Conservation (phyloP, 768 basidiomycete species). For the Tephrocybe sp. region DNA sequence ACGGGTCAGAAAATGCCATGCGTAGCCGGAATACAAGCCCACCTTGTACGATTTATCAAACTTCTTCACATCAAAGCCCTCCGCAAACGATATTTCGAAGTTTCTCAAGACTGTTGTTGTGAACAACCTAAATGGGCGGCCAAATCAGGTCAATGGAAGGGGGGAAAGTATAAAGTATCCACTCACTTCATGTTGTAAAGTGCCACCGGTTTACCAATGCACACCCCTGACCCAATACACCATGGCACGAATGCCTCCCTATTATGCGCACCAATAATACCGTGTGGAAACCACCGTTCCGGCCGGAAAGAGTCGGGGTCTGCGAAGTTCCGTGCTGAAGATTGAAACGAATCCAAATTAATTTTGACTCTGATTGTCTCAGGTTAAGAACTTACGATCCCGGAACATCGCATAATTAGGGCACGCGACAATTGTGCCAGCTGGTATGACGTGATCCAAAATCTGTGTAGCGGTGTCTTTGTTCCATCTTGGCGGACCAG, state of each 20-base stretch:
- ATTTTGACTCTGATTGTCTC: background rate
- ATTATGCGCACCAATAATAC: conserved; percentile 4
- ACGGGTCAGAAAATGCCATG: background rate
- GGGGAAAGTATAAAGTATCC: too few species aligned
- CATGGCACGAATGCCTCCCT: conserved; percentile 22
- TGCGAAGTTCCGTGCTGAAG: conserved; percentile 18
- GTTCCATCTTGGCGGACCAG: conserved; percentile 20
- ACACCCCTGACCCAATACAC: conserved; percentile 19
- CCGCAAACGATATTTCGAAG: conserved; percentile 16
- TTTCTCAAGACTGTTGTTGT: conserved; percentile 12
- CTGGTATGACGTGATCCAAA: conserved; percentile 8
- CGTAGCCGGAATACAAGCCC: background rate
- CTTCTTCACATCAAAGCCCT: conserved; percentile 15
- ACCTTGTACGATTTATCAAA: conserved; percentile 25
- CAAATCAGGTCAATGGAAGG: background rate
- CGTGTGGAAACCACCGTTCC: conserved; percentile 18
- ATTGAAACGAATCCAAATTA: background rate
- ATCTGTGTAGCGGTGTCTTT: conserved; percentile 5
- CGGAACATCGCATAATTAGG: conserved; percentile 17
- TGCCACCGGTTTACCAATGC: conserved; percentile 25
- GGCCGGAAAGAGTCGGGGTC: conserved; percentile 21
- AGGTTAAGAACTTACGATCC: conserved; percentile 9
- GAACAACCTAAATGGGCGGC: conserved; percentile 12
- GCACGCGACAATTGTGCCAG: conserved; percentile 15
- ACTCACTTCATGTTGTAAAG: conserved; percentile 27